A percentile compares a stretch with the other conserved stretches of the same genome.
Evolutionary conservation across 805 yeast species (phyloP).

Genomic region (Saccharomycopsis oosterbeekiorum): DNA sequence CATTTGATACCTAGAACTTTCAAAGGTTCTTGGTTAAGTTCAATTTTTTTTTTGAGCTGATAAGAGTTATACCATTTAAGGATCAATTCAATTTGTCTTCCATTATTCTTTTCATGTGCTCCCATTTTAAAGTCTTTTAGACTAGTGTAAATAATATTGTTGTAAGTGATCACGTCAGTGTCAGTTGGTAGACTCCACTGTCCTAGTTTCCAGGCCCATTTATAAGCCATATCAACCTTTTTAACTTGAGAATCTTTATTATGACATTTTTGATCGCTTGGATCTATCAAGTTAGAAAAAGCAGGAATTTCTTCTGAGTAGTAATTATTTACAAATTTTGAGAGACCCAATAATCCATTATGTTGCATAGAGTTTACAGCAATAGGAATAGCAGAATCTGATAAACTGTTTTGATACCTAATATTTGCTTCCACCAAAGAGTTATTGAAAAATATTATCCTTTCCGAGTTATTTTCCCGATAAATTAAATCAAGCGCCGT

Average conservation of each 20-base stretch:
- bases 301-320: background rate
- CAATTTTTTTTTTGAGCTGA: background rate
- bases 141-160: conserved; percentile 41
- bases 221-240: conserved; percentile 28
- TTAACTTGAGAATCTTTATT: background rate
- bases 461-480: conserved; percentile 28
- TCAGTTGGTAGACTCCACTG: conserved; percentile 67
- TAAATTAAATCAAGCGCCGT: conserved; percentile 38
- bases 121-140: conserved; percentile 28
- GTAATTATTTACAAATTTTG: conserved; percentile 34
- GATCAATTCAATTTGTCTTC: background rate
- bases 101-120: background rate
- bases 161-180: conserved; percentile 27
- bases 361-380: conserved; percentile 29
- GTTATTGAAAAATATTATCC: conserved; percentile 42
- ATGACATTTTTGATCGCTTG: background rate
- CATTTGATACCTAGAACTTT: conserved; percentile 7
- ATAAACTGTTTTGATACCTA: background rate
- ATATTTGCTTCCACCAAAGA: conserved; percentile 43
- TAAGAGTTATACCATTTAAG: background rate
- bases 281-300: background rate
- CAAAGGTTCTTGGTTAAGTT: background rate
- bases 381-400: background rate
- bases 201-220: conserved; percentile 67
- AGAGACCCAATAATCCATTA: conserved; percentile 50